Evolutionary conservation across 768 basidiomycete genomes (phyloP).

Genomic region (Tricholoma sp.): DNA sequence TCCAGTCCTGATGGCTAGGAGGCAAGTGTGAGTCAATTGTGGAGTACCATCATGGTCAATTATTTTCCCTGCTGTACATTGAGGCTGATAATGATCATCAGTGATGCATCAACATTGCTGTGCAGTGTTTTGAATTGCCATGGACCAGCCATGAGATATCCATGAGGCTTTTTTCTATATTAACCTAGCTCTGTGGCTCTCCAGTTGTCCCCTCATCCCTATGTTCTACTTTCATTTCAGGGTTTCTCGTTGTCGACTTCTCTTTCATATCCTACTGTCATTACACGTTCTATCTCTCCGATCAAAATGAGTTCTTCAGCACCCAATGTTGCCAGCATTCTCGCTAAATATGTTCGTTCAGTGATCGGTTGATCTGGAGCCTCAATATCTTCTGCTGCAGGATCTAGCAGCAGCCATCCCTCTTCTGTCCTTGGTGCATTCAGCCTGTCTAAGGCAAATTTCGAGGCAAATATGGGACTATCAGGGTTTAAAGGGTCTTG

Average conservation of each 20-base stretch:
- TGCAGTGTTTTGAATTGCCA: not conserved
- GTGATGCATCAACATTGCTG: not conserved
- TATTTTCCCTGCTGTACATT: not conserved
- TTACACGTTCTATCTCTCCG: not conserved
- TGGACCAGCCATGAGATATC: not conserved
- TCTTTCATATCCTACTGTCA: not conserved
- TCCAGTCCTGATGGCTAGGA: no score
- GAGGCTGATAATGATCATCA: not conserved
- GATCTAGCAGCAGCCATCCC: not conserved
- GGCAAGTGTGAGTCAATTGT: no score
- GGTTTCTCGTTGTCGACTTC: no score
- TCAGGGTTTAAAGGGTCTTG: not conserved
- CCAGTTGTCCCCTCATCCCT: not conserved
- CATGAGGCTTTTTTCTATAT: not conserved
- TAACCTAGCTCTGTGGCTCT: not conserved
- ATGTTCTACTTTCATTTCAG: not conserved
- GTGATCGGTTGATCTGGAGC: not conserved
- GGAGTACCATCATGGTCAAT: not conserved
- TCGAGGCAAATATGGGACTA: not conserved
- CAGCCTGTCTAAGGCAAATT: not conserved
- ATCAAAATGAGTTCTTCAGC: not conserved
- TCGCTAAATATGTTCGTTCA: not conserved
- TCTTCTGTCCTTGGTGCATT: not conserved
- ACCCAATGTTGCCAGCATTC: not conserved
- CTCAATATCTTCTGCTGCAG: not conserved